Conservation (phyloP, 208 protist genomes). For the Strigomonas culicis region DNA sequence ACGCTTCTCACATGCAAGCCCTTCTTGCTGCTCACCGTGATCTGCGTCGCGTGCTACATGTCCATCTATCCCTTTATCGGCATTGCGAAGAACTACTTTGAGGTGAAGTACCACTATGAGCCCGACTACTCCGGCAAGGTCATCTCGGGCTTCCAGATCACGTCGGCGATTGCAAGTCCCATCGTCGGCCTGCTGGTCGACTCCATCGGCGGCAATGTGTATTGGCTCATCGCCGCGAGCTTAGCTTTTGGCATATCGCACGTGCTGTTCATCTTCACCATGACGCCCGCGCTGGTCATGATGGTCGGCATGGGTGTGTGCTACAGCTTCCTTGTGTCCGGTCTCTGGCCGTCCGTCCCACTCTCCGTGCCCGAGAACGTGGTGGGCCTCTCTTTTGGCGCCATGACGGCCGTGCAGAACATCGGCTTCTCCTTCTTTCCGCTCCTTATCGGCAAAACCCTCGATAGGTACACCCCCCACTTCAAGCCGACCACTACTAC, state of each 20-base stretch:
- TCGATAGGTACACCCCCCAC: slow-evolving; percentile 50
- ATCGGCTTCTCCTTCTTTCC: slow-evolving; percentile 76
- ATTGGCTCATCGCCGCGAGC: slow-evolving; percentile 60
- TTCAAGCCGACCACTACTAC: not conserved
- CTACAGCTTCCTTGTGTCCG: slow-evolving; percentile 86
- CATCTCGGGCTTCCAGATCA: slow-evolving; percentile 86
- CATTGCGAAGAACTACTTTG: slow-evolving; percentile 76
- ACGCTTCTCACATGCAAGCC: slow-evolving; percentile 58
- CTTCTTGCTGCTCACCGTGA: slow-evolving; percentile 75
- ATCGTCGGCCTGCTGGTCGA: slow-evolving; percentile 83
- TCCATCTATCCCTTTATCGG: slow-evolving; percentile 87
- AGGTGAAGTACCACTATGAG: slow-evolving; percentile 80
- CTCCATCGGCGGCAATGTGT: slow-evolving; percentile 70
- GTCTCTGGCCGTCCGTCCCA: slow-evolving; percentile 86
- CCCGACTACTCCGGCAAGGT: slow-evolving; percentile 47
- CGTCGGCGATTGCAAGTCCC: slow-evolving; percentile 71
- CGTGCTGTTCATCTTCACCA: slow-evolving; percentile 71
- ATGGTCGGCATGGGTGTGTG: slow-evolving; percentile 79
- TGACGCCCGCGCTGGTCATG: slow-evolving; percentile 51
- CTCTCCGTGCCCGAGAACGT: slow-evolving; percentile 63
- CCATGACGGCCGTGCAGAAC: slow-evolving; percentile 91
- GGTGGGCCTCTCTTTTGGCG: slow-evolving; percentile 83
- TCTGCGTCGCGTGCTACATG: slow-evolving; percentile 87
- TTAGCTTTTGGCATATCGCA: slow-evolving; percentile 54
- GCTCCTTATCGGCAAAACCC: slow-evolving; percentile 54